Base-by-base conservation (phyloP, 1,284 basidiomycete genomes). In the Cutaneotrichosporon mucoides region DNA sequence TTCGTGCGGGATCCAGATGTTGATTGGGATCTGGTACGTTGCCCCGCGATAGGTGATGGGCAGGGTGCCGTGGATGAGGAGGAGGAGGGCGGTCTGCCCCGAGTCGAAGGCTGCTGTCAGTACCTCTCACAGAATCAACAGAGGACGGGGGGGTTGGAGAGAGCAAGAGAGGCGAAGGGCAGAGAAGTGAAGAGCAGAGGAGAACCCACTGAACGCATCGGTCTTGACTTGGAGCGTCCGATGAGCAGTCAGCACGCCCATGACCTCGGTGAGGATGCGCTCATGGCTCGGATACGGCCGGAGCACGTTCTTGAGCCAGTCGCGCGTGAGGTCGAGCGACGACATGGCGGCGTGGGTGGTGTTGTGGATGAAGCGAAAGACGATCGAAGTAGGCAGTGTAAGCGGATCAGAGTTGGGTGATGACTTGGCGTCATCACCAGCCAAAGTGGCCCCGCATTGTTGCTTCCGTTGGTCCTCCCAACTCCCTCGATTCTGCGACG, bases 11-110 rank as follows among this genome's bases (percentile, higher is more conserved):
- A 96, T 68, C 95, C 95, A 99, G 63, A 96, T 68, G 12, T 89
- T 85, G 68, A 99, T 79, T 2, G 96, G 95, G 67, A 99, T 98
- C 76, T 99, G 91, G 81, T 99, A 99, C 0, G 88, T 83, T 0
- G 85, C 80, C 4, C 82, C 81, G 53, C 88, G 84, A 78, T 86
- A 97, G 0, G 83, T 76, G 66, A 99, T 94, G 1, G 92, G 94
- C 0, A 99, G 81, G 1, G 97, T 86, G 9, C 96, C 96, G 68
- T 94, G 89, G 1, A 97, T 69, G 60, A 89, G 92, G 59, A 99
- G 85, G 12, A 99, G 83, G 7, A 98, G 83, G 69, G 93, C 90
- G 0, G 91, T 88, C 42, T 94, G 86, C 36, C 95, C 95, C 67
- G 97, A 92, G 78, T 99, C 92, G 80, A 90, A 94, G 0, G 89